Percentiles rank a stretch among this genome's conserved stretches.
Conservation (phyloP, 2,329 filamentous ascomycete species). For the Sporothrix dimorphospora region DNA sequence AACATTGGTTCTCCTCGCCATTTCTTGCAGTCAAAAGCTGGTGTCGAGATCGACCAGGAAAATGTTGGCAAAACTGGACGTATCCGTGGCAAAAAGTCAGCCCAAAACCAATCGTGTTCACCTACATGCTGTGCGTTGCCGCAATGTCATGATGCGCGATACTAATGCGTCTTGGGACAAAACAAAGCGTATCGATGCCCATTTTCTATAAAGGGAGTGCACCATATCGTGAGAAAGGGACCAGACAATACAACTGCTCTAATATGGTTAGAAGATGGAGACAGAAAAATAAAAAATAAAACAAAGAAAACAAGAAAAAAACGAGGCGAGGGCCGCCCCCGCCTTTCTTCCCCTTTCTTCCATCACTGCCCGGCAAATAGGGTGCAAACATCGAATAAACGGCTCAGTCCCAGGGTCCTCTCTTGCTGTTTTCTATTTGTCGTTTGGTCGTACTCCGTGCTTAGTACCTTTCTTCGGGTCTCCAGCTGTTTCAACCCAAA, state of each 20-base stretch:
- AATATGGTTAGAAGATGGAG: not conserved
- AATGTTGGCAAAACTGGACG: not conserved
- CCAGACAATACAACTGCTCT: not conserved
- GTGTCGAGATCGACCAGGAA: conserved; percentile 2
- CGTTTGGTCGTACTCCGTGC: not conserved
- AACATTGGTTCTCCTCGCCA: not conserved
- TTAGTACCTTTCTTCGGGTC: not conserved
- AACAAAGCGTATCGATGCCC: not conserved
- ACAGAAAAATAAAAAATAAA: not conserved
- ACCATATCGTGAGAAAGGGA: too few species aligned
- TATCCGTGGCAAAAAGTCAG: not conserved
- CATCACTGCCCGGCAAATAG: not conserved
- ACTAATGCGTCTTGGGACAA: not conserved
- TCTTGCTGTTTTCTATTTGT: not conserved
- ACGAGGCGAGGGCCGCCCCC: conserved; percentile 1
- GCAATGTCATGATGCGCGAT: not conserved
- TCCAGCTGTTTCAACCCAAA: conserved; percentile 12
- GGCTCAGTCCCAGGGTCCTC: not conserved
- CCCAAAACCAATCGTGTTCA: not conserved
- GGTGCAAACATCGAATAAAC: not conserved
- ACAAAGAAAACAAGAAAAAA: conserved; percentile 9
- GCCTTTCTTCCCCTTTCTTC: not conserved
- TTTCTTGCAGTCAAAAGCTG: not conserved
- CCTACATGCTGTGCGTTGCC: not conserved
- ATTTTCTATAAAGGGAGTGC: not conserved